Conservation (phyloP, 306 rosid species). For the Begonia fuchsioides region DNA sequence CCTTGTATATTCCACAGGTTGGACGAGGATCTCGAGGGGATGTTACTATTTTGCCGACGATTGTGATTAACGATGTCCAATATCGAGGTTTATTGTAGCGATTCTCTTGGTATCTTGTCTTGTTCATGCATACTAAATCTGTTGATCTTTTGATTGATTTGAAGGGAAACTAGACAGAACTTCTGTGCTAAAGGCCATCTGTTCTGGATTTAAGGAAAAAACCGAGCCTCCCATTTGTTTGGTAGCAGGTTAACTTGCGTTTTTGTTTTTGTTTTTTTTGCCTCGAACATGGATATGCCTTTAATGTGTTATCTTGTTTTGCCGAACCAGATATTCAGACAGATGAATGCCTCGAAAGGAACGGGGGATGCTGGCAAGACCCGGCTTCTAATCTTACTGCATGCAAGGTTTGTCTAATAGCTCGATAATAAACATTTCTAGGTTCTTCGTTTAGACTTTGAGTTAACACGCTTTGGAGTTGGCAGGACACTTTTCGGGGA, state of each 20-base stretch:
- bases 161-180: constrained; percentile 85
- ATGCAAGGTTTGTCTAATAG: constrained; percentile 61
- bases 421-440: background rate
- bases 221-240: constrained; percentile 70
- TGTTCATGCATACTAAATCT: background rate
- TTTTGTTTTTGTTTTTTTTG: too few relatives aligned
- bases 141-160: background rate
- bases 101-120: background rate
- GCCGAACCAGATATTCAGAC: constrained; percentile 58
- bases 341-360: constrained; percentile 58
- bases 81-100: constrained; percentile 54
- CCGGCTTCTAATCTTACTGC: constrained; percentile 44
- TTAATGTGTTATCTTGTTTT: too few relatives aligned
- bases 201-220: constrained; percentile 81
- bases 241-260: constrained; percentile 60
- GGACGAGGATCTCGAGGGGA: constrained; percentile 95
- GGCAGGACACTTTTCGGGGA: constrained; percentile 92
- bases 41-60: constrained; percentile 88
- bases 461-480: too few relatives aligned
- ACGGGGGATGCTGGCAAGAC: constrained; percentile 89
- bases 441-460: too few relatives aligned
- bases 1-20: constrained; percentile 30
- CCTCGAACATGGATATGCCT: too few relatives aligned
- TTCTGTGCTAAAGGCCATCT: constrained; percentile 63
- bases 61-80: constrained; percentile 65